A percentile compares a stretch with the other conserved stretches of the same genome.
phyloP scores from a whole-genome alignment of 768 basidiomycete genomes.

The Mycena galericulata region DNA sequence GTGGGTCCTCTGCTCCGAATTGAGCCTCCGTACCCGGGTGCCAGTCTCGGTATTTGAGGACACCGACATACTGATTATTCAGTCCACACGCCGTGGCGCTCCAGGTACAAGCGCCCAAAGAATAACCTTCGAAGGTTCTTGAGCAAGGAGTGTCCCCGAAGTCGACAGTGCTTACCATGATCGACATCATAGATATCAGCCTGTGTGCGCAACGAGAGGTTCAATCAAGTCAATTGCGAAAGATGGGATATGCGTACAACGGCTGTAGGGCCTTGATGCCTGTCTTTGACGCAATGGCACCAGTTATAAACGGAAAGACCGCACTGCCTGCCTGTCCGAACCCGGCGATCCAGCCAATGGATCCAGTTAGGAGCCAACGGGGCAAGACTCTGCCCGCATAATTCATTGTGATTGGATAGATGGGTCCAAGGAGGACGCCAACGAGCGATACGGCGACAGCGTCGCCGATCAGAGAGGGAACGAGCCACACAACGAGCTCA shows the following conservation, averaged over 20 bases:
- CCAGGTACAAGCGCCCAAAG: slow-evolving; percentile 29
- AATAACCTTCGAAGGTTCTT: too few species aligned
- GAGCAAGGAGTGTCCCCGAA: too few species aligned
- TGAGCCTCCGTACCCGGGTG: too few species aligned
- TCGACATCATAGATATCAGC: slow-evolving; percentile 27
- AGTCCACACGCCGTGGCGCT: slow-evolving; percentile 12
- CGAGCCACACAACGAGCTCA: slow-evolving; percentile 76
- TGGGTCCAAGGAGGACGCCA: slow-evolving; percentile 79
- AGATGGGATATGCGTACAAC: slow-evolving; percentile 55
- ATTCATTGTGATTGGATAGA: slow-evolving; percentile 83
- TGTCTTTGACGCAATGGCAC: slow-evolving; percentile 71
- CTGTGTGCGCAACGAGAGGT: not conserved
- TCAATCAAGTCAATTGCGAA: not conserved
- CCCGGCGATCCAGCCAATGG: slow-evolving; percentile 77
- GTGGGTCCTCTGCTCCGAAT: too few species aligned
- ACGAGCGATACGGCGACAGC: slow-evolving; percentile 74
- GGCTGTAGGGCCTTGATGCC: slow-evolving; percentile 74
- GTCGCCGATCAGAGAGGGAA: slow-evolving; percentile 72
- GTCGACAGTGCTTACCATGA: too few species aligned
- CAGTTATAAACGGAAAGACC: slow-evolving; percentile 78
- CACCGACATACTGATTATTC: not conserved
- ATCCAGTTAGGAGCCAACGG: slow-evolving; percentile 71
- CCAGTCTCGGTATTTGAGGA: too few species aligned
- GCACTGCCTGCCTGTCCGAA: slow-evolving; percentile 82
- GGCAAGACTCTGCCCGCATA: slow-evolving; percentile 77